phyloP scores from a whole-genome alignment of 2,329 filamentous ascomycete species.

The Pseudogymnoascus pannorum region DNA sequence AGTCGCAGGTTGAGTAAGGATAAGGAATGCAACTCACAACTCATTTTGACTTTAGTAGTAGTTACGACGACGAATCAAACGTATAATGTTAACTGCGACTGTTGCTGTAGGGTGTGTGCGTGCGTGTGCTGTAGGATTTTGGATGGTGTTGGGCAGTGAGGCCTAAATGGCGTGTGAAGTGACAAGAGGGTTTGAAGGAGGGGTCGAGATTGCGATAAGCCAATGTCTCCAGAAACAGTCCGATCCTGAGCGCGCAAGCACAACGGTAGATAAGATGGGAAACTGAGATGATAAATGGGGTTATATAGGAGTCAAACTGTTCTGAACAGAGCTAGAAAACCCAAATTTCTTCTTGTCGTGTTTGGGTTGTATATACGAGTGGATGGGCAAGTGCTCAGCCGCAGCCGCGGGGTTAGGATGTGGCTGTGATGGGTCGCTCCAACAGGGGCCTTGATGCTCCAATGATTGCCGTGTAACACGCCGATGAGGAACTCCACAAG shows the following conservation, averaged over 20 bases:
- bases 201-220: slow-evolving; percentile 8
- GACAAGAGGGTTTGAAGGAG: slow-evolving; percentile 8
- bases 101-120: not conserved
- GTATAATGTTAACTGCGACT: not conserved
- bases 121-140: not conserved
- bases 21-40: slow-evolving; percentile 21
- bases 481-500: slow-evolving; percentile 2
- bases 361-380: not conserved
- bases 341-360: not conserved
- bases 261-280: not conserved
- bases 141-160: slow-evolving; percentile 3
- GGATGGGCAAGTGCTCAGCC: not conserved
- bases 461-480: not conserved
- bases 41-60: slow-evolving; percentile 24
- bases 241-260: not conserved
- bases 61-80: slow-evolving; percentile 14
- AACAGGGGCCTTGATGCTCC: not conserved
- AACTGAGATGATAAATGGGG: not conserved
- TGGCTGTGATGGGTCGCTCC: slow-evolving; percentile 2
- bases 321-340: not conserved
- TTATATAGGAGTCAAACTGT: not conserved
- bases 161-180: slow-evolving; percentile 4
- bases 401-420: slow-evolving; percentile 8
- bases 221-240: slow-evolving; percentile 1
- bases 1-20: slow-evolving; percentile 1